A percentile compares a stretch with the other conserved stretches of the same genome.
Conservation (phyloP, 257 asterid genomes). For the Ajuga chamaepitys region DNA sequence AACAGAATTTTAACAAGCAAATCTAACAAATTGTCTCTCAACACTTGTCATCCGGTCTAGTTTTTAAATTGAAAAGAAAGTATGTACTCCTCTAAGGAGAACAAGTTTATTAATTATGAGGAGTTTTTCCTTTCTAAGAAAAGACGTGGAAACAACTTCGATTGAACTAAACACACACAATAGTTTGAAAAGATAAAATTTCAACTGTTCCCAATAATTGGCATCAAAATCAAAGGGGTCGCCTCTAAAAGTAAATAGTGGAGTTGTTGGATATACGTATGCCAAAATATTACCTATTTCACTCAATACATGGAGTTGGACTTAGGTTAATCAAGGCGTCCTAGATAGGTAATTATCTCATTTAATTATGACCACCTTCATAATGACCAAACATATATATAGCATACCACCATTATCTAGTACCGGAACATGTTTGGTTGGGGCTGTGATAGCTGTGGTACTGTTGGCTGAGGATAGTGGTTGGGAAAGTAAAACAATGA, state of each 20-base stretch:
- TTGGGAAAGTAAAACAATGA: too few species aligned
- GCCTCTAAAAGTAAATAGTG: background rate
- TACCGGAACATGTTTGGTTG: too few species aligned
- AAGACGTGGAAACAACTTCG: background rate
- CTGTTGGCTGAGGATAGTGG: too few species aligned
- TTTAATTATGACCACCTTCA: background rate
- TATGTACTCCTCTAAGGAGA: too few species aligned
- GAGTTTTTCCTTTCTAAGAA: too few species aligned
- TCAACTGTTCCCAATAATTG: background rate
- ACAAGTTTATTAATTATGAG: too few species aligned
- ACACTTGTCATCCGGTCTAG: too few species aligned
- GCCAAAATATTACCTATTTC: background rate
- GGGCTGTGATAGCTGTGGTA: too few species aligned
- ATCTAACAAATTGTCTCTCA: too few species aligned
- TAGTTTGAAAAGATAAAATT: conserved; percentile 3
- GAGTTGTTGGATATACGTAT: background rate
- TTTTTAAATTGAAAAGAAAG: too few species aligned
- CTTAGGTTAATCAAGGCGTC: background rate
- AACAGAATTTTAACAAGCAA: too few species aligned
- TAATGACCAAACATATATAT: background rate
- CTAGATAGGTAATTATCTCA: background rate
- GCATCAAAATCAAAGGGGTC: background rate
- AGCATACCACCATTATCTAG: too few species aligned
- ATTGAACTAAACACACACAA: background rate
- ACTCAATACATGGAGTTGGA: background rate